Evolutionary conservation across 2,329 filamentous ascomycete genomes (phyloP).

Genomic region (Xylariomycetidae sp.): DNA sequence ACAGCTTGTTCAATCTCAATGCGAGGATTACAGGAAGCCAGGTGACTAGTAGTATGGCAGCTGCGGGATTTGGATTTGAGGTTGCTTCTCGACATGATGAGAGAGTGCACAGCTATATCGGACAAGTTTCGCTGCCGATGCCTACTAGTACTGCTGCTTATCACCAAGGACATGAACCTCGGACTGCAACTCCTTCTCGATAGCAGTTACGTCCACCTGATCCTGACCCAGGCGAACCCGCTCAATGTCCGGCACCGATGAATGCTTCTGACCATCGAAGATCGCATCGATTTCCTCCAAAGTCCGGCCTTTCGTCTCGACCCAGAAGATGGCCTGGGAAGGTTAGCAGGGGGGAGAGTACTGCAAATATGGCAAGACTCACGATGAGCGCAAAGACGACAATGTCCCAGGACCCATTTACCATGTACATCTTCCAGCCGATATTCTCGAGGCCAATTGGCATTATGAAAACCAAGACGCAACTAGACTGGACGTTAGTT

Average conservation of each 20-base stretch:
- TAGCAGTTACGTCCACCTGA: conserved; percentile 13
- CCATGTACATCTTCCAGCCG: conserved; percentile 41
- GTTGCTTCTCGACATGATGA: too few relatives aligned
- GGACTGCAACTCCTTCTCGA: conserved; percentile 14
- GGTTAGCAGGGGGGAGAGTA: conserved; percentile 1
- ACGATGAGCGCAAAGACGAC: conserved; percentile 33
- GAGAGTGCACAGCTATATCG: too few relatives aligned
- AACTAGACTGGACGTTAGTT: background rate
- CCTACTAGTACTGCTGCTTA: too few relatives aligned
- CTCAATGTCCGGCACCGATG: conserved; percentile 22
- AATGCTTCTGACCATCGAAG: conserved; percentile 30
- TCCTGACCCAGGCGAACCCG: conserved; percentile 17
- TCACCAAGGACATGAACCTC: too few relatives aligned
- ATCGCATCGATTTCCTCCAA: conserved; percentile 32
- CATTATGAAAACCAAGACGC: conserved; percentile 34
- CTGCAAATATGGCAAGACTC: conserved; percentile 14
- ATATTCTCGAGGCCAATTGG: conserved; percentile 36
- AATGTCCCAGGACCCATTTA: conserved; percentile 39
- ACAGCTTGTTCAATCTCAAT: too few relatives aligned
- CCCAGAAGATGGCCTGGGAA: conserved; percentile 25
- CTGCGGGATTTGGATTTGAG: too few relatives aligned
- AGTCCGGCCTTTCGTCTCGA: conserved; percentile 33
- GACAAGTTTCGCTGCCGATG: too few relatives aligned
- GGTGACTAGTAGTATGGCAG: too few relatives aligned
- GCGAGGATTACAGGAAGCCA: too few relatives aligned